phyloP scores from a whole-genome alignment of 2,329 filamentous ascomycete species.

The Aspergillus sergii region DNA sequence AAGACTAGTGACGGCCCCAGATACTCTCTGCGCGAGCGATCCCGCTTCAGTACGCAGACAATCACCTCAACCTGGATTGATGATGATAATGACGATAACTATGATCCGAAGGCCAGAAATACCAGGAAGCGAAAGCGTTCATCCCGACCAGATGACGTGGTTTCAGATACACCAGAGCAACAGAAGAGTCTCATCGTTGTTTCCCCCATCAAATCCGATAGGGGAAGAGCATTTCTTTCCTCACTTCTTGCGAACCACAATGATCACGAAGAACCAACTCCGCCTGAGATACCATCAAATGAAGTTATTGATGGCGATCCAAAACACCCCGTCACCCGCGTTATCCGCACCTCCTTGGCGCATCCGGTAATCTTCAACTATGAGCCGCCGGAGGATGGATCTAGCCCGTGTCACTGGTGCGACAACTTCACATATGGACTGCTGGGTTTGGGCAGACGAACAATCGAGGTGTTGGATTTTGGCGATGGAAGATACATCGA shows the following conservation, averaged over 20 bases:
- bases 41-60: slow-evolving; percentile 1
- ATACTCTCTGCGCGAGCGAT: slow-evolving; percentile 20
- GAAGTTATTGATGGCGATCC: background rate
- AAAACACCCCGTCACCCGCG: slow-evolving; percentile 17
- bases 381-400: slow-evolving; percentile 20
- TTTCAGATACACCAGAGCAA: background rate
- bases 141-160: background rate
- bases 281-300: background rate
- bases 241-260: slow-evolving; percentile 8
- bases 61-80: slow-evolving; percentile 33
- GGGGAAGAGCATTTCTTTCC: slow-evolving; percentile 3
- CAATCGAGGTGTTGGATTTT: slow-evolving; percentile 38
- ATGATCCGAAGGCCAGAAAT: slow-evolving; percentile 24
- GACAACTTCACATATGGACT: slow-evolving; percentile 41
- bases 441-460: slow-evolving; percentile 38
- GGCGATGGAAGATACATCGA: slow-evolving; percentile 41
- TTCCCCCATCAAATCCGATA: background rate
- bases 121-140: slow-evolving; percentile 3
- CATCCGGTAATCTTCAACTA: slow-evolving; percentile 46
- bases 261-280: background rate
- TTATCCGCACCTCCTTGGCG: slow-evolving; percentile 40
- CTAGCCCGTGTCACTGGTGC: slow-evolving; percentile 45
- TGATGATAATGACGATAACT: slow-evolving; percentile 38
- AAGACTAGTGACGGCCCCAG: background rate
- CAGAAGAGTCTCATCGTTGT: background rate